Conservation (phyloP, 106 monocot species). For the Dendrobium officinale region DNA sequence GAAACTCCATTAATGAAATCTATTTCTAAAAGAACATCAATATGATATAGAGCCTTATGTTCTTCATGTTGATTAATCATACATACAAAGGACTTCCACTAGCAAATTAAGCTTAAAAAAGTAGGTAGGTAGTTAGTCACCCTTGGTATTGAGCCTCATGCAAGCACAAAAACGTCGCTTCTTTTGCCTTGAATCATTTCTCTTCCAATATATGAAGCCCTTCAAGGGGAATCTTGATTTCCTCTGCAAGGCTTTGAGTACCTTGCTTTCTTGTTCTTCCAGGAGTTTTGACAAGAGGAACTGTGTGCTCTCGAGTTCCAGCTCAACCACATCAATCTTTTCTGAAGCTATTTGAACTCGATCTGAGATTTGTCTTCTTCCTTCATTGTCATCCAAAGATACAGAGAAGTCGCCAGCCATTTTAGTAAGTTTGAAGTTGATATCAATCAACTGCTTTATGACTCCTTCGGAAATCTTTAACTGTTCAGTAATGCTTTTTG, state of each 20-base stretch:
- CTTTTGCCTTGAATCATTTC: constrained; percentile 16
- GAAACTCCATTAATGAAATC: background rate
- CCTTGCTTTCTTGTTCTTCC: constrained; percentile 32
- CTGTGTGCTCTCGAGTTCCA: constrained; percentile 53
- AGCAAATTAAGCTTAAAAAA: constrained; percentile 3
- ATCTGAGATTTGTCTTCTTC: constrained; percentile 24
- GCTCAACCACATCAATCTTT: constrained; percentile 45
- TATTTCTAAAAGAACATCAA: background rate
- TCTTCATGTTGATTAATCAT: constrained; percentile 4
- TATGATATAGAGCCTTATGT: background rate
- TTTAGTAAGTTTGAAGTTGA: constrained; percentile 31
- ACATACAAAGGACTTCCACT: constrained; percentile 22
- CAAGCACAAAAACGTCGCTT: constrained; percentile 41
- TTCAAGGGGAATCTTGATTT: constrained; percentile 34
- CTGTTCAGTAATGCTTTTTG: constrained; percentile 26
- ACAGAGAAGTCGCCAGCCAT: constrained; percentile 24
- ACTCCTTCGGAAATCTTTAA: constrained; percentile 30
- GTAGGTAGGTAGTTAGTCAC: constrained; percentile 9
- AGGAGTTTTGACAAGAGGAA: constrained; percentile 43
- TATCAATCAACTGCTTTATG: constrained; percentile 34
- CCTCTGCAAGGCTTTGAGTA: constrained; percentile 25
- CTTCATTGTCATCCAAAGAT: constrained; percentile 3
- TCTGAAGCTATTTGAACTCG: constrained; percentile 33
- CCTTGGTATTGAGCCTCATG: constrained; percentile 35
- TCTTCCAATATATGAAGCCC: constrained; percentile 55